phyloP scores from a whole-genome alignment of 257 asterid species.

The Avicennia marina region DNA sequence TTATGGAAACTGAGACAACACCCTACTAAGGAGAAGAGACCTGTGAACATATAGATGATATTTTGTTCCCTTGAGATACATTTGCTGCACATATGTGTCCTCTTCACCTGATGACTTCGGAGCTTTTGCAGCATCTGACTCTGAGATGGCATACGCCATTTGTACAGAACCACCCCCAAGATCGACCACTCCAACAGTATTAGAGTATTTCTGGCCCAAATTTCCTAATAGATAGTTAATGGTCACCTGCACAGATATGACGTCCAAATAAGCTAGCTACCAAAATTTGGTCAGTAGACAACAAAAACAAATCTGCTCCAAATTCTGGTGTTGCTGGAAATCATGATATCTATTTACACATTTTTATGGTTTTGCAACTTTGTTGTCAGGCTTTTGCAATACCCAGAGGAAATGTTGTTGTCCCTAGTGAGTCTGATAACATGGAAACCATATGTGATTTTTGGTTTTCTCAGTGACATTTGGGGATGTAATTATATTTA shows the following conservation, averaged over 20 bases:
- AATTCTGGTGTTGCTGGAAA: too few relatives aligned
- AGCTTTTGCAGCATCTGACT: slow-evolving; percentile 59
- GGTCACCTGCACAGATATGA: slow-evolving; percentile 50
- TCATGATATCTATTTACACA: too few relatives aligned
- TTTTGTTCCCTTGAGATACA: slow-evolving; percentile 50
- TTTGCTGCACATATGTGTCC: slow-evolving; percentile 65
- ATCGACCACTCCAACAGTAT: slow-evolving; percentile 71
- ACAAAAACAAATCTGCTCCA: too few relatives aligned
- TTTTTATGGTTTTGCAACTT: too few relatives aligned
- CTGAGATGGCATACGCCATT: slow-evolving; percentile 77
- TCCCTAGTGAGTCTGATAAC: too few relatives aligned
- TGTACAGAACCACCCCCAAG: slow-evolving; percentile 93
- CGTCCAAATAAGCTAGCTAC: slow-evolving; percentile 10
- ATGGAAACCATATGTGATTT: too few relatives aligned
- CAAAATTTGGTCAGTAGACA: not conserved
- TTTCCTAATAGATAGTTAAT: slow-evolving; percentile 69
- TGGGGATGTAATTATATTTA: too few relatives aligned
- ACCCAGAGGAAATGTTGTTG: too few relatives aligned
- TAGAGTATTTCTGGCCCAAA: slow-evolving; percentile 52
- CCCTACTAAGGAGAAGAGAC: too few relatives aligned
- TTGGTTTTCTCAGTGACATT: too few relatives aligned
- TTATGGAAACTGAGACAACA: too few relatives aligned
- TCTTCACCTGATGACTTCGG: slow-evolving; percentile 42
- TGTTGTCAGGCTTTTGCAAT: too few relatives aligned
- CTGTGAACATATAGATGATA: slow-evolving; percentile 73